Conservation (phyloP, 2,329 filamentous ascomycete genomes). For the Neonectria faginata region DNA sequence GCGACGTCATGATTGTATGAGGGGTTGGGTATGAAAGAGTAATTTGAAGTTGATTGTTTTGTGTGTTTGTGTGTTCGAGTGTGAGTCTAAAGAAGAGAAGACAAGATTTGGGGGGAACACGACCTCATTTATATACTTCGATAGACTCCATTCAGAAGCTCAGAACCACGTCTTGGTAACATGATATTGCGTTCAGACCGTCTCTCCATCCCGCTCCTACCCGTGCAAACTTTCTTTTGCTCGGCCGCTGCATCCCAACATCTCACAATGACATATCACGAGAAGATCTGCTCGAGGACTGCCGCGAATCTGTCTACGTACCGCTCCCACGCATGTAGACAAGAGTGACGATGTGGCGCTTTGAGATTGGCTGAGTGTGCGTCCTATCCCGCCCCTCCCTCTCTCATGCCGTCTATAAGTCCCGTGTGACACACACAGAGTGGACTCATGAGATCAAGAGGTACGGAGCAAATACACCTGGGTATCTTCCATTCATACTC, state of each 20-base stretch:
- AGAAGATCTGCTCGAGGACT: not conserved
- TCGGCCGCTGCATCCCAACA: not conserved
- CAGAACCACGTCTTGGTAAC: not conserved
- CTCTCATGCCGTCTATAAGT: not conserved
- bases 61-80: not conserved
- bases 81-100: not conserved
- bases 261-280: not conserved
- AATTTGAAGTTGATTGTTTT: not conserved
- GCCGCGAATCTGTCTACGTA: not conserved
- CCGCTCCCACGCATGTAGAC: not conserved
- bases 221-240: not conserved
- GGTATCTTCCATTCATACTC: not conserved
- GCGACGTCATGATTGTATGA: slow-evolving; percentile 13
- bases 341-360: not conserved
- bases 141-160: not conserved
- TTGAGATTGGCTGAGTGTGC: not conserved
- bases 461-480: not conserved
- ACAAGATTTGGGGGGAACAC: not conserved
- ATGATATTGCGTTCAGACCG: not conserved
- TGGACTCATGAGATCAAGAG: not conserved
- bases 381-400: not conserved
- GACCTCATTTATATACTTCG: slow-evolving; percentile 1
- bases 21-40: not conserved
- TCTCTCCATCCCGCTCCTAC: not conserved
- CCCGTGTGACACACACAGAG: not conserved